Percentiles rank a stretch among this genome's conserved stretches.
phyloP scores from a whole-genome alignment of 805 yeast species.

The Myxozyma geophila region DNA sequence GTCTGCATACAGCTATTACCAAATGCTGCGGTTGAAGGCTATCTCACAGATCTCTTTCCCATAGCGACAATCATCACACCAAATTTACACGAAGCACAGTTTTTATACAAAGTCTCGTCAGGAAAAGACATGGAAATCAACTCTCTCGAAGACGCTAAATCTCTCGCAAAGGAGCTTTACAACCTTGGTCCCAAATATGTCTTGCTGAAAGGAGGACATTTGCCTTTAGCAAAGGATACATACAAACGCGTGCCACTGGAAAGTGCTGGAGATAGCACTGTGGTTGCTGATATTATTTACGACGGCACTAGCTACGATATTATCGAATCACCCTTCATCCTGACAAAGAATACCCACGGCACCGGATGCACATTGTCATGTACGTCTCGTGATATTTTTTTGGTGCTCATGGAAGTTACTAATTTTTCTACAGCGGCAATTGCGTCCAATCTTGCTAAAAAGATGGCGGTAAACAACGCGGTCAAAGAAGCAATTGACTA shows the following conservation, averaged over 20 bases:
- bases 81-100: slow-evolving; percentile 67
- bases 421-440: slow-evolving; percentile 57
- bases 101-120: slow-evolving; percentile 42
- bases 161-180: slow-evolving; percentile 50
- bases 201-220: slow-evolving; percentile 83
- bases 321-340: slow-evolving; percentile 53
- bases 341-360: slow-evolving; percentile 73
- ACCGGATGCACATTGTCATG: slow-evolving; percentile 84
- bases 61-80: slow-evolving; percentile 73
- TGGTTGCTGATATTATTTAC: slow-evolving; percentile 60
- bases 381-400: no score
- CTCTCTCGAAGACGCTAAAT: slow-evolving; percentile 50
- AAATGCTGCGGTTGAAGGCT: slow-evolving; percentile 51
- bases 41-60: slow-evolving; percentile 54
- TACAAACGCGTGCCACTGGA: slow-evolving; percentile 11
- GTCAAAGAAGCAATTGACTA: slow-evolving; percentile 64
- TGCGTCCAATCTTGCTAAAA: slow-evolving; percentile 72
- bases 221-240: slow-evolving; percentile 42
- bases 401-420: no score
- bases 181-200: slow-evolving; percentile 55
- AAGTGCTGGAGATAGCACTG: slow-evolving; percentile 38
- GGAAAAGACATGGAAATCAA: slow-evolving; percentile 37
- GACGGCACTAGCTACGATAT: slow-evolving; percentile 50
- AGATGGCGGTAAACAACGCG: slow-evolving; percentile 53
- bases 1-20: slow-evolving; percentile 51